Evolutionary conservation across 495 filamentous ascomycete species (phyloP), one percentile per base, ranked within the genome.

Genomic region (Penicillium coprophilum): DNA sequence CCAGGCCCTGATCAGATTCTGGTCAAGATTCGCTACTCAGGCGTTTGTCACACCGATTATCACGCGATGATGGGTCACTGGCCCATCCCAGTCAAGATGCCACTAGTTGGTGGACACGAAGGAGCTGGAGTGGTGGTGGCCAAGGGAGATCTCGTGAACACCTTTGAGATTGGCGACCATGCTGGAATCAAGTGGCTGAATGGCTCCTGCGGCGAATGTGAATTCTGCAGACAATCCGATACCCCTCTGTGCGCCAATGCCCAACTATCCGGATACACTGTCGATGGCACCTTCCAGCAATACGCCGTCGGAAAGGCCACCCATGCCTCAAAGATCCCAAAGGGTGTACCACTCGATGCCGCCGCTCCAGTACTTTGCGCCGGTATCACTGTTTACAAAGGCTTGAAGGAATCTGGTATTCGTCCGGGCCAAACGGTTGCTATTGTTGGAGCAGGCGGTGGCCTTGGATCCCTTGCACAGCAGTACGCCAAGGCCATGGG

Each of bases 401-500:
- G 89, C 15, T 71, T 96, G 31, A 95, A 94, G 75, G 90, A 95
- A 71, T 90, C 88, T 2, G 85, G 83, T 17, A 87, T 79, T 1
- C 73, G 82, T 2, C 83, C 91, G 0, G 91, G 91, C 31, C 83
- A 95, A 69, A 85, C 78, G 12, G 84, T 96, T n/a, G 91, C 88
- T 50, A 88, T 96, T 62, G 91, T 93, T 52, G 91, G 91, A 60
- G 91, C 91, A n/a, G 91, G 91, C 28, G 91, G 91, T 69, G 91
- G 91, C n/a, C 79, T 96, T 4, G 91, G 91, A 13, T 86, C 82
- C 48, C 79, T 96, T 55, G 91, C 91, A 19, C 75, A 86, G 64
- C 91, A 96, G 70, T 95, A 92, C 67, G 91, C 89, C 7, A 87
- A 86, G 71, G 91, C 89, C n/a, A 94, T 96, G 91, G 91, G 91